Percentiles rank a stretch among this genome's conserved stretches.
These are phyloP conservation scores for Cryphonectria naterciae DNA, from an alignment of 2,329 filamentous ascomycete genomes.

Conservation along the genomic window DNA sequence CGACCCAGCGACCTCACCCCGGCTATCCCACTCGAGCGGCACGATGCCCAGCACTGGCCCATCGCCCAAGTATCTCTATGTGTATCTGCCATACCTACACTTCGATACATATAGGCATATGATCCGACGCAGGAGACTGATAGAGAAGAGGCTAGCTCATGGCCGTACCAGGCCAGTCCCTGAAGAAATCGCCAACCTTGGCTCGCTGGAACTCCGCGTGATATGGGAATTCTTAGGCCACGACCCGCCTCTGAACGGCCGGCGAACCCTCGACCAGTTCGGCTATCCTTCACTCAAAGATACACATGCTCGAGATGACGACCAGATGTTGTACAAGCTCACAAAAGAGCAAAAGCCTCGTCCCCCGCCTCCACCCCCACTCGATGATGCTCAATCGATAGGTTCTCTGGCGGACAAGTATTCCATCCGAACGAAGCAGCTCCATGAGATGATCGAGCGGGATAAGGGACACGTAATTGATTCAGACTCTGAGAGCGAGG, in stretches of 20 bases:
- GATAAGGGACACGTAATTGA: slow-evolving; percentile 18
- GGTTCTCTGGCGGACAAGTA: slow-evolving; percentile 17
- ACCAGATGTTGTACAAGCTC: slow-evolving; percentile 70
- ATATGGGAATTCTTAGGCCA: slow-evolving; percentile 67
- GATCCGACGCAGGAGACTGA: slow-evolving; percentile 58
- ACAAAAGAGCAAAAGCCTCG: slow-evolving; percentile 52
- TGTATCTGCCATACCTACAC: slow-evolving; percentile 64
- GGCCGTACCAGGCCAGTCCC: slow-evolving; percentile 61
- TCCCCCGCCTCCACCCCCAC: slow-evolving; percentile 28
- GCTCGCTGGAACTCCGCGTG: slow-evolving; percentile 61
- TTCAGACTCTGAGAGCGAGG: slow-evolving; percentile 33
- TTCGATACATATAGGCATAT: slow-evolving; percentile 67
- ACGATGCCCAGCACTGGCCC: slow-evolving; percentile 16
- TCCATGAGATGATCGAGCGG: slow-evolving; percentile 25
- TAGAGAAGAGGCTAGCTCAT: slow-evolving; percentile 55
- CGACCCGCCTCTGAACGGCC: slow-evolving; percentile 64
- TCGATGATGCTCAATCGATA: neutral
- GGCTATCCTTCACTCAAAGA: slow-evolving; percentile 65
- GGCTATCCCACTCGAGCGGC: slow-evolving; percentile 29
- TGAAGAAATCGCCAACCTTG: slow-evolving; percentile 54
- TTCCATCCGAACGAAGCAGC: slow-evolving; percentile 26
- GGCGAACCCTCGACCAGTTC: slow-evolving; percentile 66
- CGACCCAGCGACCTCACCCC: slow-evolving; percentile 35
- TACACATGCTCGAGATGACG: slow-evolving; percentile 64
- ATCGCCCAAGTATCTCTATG: slow-evolving; percentile 45